These are phyloP conservation scores for Kwoniella shivajii DNA, from an alignment of 1,284 basidiomycete genomes.

Conservation along the genomic window DNA sequence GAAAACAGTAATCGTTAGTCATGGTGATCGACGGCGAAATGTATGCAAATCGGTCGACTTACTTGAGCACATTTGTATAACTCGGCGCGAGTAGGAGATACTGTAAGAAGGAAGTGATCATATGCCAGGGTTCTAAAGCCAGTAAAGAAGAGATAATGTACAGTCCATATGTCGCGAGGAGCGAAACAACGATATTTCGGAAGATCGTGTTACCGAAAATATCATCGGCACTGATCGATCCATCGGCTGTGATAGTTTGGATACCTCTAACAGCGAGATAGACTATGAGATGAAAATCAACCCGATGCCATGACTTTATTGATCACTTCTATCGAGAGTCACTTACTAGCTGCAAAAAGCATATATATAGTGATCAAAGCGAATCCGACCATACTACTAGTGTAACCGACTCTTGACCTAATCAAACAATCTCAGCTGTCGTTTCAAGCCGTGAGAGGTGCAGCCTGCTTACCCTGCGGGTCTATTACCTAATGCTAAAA, in stretches of 20 bases:
- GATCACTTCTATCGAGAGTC: neutral
- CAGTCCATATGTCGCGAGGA: slow-evolving; percentile 81
- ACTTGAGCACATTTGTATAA: slow-evolving; percentile 89
- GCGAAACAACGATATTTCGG: slow-evolving; percentile 79
- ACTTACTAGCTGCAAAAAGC: slow-evolving; percentile 65
- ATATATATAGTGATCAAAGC: slow-evolving; percentile 88
- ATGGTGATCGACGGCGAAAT: neutral
- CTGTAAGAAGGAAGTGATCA: slow-evolving; percentile 85
- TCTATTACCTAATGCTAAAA: slow-evolving; percentile 86
- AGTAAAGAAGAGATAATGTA: slow-evolving; percentile 80
- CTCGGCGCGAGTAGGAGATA: slow-evolving; percentile 84
- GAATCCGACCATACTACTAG: slow-evolving; percentile 77
- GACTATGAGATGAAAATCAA: slow-evolving; percentile 56
- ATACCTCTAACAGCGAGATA: slow-evolving; percentile 80
- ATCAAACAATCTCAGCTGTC: neutral
- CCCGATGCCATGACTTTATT: neutral
- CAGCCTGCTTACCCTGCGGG: slow-evolving; percentile 68
- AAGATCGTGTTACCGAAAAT: slow-evolving; percentile 78
- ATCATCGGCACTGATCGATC: slow-evolving; percentile 59
- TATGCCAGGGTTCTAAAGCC: slow-evolving; percentile 61
- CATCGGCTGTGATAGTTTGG: slow-evolving; percentile 59
- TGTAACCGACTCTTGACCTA: slow-evolving; percentile 74
- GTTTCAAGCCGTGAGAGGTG: neutral
- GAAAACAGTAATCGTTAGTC: slow-evolving; percentile 10
- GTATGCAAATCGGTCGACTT: slow-evolving; percentile 46